A percentile compares a stretch with the other conserved stretches of the same genome.
Conservation (phyloP, 306 rosid genomes). For the Vigna trinervia region DNA sequence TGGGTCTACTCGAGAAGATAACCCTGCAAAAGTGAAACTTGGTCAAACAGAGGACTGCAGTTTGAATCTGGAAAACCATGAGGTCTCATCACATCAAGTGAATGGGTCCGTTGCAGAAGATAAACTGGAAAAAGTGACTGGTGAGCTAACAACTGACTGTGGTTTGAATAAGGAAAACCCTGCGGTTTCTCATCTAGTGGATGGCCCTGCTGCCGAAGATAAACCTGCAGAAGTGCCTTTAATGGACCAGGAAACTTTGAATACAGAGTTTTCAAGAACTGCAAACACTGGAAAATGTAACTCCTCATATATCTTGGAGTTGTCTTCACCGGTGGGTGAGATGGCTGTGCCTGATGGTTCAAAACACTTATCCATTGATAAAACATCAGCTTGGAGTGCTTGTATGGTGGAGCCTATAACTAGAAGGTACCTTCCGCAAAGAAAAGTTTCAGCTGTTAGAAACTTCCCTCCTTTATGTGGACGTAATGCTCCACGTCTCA, state of each 20-base stretch:
- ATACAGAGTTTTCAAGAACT: conserved; percentile 26
- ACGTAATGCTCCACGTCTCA: conserved; percentile 54
- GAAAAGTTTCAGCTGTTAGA: conserved; percentile 74
- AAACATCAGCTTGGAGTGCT: conserved; percentile 47
- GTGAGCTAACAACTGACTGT: neutral
- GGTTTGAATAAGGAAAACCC: conserved; percentile 35
- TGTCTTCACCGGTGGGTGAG: conserved; percentile 45
- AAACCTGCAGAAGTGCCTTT: conserved; percentile 29
- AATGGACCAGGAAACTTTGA: conserved; percentile 34
- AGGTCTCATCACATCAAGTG: neutral
- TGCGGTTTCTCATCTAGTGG: conserved; percentile 29
- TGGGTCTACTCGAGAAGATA: neutral
- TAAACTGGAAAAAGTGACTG: neutral
- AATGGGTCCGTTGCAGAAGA: neutral
- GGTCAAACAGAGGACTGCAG: neutral
- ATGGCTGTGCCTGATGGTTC: conserved; percentile 33
- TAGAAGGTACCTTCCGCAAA: conserved; percentile 65
- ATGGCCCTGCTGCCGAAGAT: conserved; percentile 37
- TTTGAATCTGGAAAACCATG: neutral
- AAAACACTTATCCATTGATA: conserved; percentile 39
- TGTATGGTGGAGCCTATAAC: conserved; percentile 44
- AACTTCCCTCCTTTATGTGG: conserved; percentile 81
- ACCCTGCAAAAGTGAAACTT: neutral
- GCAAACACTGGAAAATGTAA: conserved; percentile 43
- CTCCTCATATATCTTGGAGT: conserved; percentile 39